Conservation (phyloP, 2,329 filamentous ascomycete genomes). For the Neofusicoccum parvum region DNA sequence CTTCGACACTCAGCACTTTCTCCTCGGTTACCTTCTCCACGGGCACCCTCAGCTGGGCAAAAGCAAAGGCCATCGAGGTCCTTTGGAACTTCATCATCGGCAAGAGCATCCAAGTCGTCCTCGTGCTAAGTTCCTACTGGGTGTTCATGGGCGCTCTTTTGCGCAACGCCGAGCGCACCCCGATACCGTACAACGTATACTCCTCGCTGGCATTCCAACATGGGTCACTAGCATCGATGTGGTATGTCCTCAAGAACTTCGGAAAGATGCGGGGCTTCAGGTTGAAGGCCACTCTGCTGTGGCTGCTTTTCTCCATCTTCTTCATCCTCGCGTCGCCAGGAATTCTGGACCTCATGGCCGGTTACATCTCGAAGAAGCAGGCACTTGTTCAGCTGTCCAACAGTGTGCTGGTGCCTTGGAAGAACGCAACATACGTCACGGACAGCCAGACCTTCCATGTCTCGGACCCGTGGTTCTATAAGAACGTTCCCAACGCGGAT, state of each 20-base stretch:
- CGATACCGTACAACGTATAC: slow-evolving; percentile 13
- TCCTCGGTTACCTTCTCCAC: slow-evolving; percentile 2
- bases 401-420: background rate
- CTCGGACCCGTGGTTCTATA: slow-evolving; percentile 1
- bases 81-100: slow-evolving; percentile 18
- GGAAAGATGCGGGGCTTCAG: background rate
- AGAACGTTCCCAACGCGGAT: background rate
- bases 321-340: slow-evolving; percentile 13
- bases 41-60: slow-evolving; percentile 6
- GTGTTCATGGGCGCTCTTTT: slow-evolving; percentile 13
- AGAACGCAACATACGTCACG: background rate
- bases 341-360: slow-evolving; percentile 18
- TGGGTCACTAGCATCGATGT: background rate
- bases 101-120: slow-evolving; percentile 8
- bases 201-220: slow-evolving; percentile 4
- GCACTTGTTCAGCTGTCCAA: slow-evolving; percentile 2
- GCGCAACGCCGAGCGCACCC: slow-evolving; percentile 11
- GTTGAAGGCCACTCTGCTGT: slow-evolving; percentile 14
- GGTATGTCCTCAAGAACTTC: slow-evolving; percentile 1
- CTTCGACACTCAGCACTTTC: background rate
- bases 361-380: slow-evolving; percentile 16
- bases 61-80: slow-evolving; percentile 20
- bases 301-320: slow-evolving; percentile 14
- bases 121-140: background rate
- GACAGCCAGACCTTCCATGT: background rate